Evolutionary conservation across 352 stramenopile genomes (phyloP).

Genomic region (Phytophthora meadii): DNA sequence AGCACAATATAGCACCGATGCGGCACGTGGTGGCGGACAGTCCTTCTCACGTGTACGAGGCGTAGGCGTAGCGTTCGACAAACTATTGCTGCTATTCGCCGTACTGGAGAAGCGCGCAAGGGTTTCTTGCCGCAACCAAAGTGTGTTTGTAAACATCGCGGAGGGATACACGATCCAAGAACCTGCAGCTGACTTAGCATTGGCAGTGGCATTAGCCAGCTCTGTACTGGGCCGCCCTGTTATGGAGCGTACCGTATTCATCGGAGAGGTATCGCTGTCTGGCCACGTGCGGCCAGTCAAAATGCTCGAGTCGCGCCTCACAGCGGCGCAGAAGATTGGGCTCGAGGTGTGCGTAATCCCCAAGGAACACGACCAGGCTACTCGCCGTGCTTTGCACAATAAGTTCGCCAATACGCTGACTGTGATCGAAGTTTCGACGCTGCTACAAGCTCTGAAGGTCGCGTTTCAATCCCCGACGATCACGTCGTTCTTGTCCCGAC

Average conservation of each 20-base stretch:
- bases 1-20: constrained; percentile 51
- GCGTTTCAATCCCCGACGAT: constrained; percentile 43
- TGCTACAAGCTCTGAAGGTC: constrained; percentile 71
- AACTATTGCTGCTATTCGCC: constrained; percentile 94
- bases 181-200: constrained; percentile 75
- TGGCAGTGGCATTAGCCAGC: constrained; percentile 80
- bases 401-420: constrained; percentile 67
- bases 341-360: constrained; percentile 79
- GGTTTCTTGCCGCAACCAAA: constrained; percentile 79
- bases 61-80: constrained; percentile 86
- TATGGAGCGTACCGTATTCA: constrained; percentile 60
- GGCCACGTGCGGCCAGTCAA: constrained; percentile 82
- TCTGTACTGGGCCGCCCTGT: constrained; percentile 69
- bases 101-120: constrained; percentile 94
- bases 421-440: constrained; percentile 70
- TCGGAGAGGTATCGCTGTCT: constrained; percentile 84
- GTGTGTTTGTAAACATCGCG: constrained; percentile 88
- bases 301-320: constrained; percentile 82
- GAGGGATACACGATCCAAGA: constrained; percentile 88
- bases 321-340: constrained; percentile 83
- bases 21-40: constrained; percentile 24
- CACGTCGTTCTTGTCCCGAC: constrained; percentile 25
- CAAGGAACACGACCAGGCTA: constrained; percentile 53
- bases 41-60: constrained; percentile 71
- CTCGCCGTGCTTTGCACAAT: constrained; percentile 41